phyloP scores from a whole-genome alignment of 129 eudicot genomes.

The Flaveria robusta region DNA sequence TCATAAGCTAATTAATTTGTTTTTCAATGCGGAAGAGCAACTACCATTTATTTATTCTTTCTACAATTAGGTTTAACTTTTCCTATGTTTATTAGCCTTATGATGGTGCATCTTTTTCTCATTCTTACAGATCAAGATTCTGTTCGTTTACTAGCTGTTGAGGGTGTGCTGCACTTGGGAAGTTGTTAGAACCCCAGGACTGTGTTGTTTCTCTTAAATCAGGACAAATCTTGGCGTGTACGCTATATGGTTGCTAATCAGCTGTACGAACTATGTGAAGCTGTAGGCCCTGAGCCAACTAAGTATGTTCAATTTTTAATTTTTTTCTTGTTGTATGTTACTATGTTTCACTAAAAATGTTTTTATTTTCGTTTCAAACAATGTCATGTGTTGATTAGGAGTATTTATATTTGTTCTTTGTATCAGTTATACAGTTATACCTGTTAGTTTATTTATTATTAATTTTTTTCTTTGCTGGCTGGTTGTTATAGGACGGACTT shows the following conservation, averaged over 20 bases:
- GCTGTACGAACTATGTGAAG: conserved; percentile 95
- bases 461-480: conserved; percentile 2
- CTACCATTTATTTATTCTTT: conserved; percentile 18
- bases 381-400: not conserved
- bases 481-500: conserved; percentile 71
- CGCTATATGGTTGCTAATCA: conserved; percentile 99
- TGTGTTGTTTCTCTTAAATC: conserved; percentile 61
- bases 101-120: conserved; percentile 12
- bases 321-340: not conserved
- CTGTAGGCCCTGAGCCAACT: conserved; percentile 99
- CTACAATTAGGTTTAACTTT: conserved; percentile 11
- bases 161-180: conserved; percentile 99
- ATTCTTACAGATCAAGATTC: conserved; percentile 85
- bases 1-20: conserved; percentile 12
- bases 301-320: conserved; percentile 48
- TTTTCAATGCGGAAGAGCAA: conserved; percentile 6
- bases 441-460: not conserved
- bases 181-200: conserved; percentile 91
- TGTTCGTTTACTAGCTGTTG: conserved; percentile 98
- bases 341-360: not conserved
- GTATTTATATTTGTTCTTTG: conserved; percentile 9
- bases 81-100: conserved; percentile 10
- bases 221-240: conserved; percentile 99
- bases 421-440: conserved; percentile 2
- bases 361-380: not conserved